A percentile compares a stretch with the other conserved stretches of the same genome.
Conservation (phyloP, 2,329 filamentous ascomycete genomes). For the Volutella citrinella region DNA sequence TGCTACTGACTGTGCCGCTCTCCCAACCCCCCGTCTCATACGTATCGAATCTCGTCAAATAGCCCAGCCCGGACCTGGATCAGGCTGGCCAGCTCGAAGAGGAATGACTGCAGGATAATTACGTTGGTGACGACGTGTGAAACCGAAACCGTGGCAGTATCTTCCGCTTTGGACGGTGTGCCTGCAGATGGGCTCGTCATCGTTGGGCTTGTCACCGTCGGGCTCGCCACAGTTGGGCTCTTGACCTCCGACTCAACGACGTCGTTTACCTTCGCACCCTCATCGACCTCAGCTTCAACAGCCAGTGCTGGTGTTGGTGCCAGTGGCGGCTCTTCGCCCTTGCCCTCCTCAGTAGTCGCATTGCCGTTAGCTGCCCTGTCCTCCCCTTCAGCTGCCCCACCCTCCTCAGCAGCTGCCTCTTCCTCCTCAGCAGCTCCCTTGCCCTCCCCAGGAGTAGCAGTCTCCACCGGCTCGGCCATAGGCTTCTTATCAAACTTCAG, state of each 20-base stretch:
- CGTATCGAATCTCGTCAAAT: constrained; percentile 72
- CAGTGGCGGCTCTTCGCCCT: constrained; percentile 7
- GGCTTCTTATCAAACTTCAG: constrained; percentile 40
- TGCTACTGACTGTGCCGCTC: too few relatives aligned
- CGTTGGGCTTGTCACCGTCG: background rate
- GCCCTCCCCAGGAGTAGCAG: constrained; percentile 12
- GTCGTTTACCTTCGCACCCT: constrained; percentile 1
- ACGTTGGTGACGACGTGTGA: constrained; percentile 79
- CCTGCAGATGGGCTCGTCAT: background rate
- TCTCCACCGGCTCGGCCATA: constrained; percentile 22
- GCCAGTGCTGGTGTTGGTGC: background rate
- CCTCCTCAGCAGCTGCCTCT: constrained; percentile 1
- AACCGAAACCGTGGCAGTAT: constrained; percentile 55
- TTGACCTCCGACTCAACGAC: background rate
- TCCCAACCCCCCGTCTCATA: too few relatives aligned
- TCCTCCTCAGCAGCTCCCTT: background rate
- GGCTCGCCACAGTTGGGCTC: background rate
- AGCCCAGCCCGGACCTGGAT: constrained; percentile 72
- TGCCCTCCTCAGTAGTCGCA: constrained; percentile 9
- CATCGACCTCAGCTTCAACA: constrained; percentile 8
- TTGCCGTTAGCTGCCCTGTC: constrained; percentile 4
- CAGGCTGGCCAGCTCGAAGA: constrained; percentile 72
- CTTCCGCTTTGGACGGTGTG: constrained; percentile 12
- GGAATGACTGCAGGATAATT: constrained; percentile 74
- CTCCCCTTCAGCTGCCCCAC: constrained; percentile 1